Conservation (phyloP, 2,329 filamentous ascomycete genomes). For the Sodiomyces alkalinus region DNA sequence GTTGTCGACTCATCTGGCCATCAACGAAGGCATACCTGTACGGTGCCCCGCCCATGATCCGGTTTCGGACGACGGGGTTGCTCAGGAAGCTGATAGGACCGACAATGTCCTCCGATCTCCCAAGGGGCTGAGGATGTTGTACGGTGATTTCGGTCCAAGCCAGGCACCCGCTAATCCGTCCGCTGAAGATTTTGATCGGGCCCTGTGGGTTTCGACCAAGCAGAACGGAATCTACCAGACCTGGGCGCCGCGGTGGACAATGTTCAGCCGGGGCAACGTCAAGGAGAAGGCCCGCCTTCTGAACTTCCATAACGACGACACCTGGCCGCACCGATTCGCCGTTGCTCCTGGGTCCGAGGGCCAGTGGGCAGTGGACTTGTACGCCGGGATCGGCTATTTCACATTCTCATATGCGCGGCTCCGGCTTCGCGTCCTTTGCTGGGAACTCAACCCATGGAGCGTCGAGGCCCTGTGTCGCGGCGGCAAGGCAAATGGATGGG, state of each 20-base stretch:
- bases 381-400: conserved; percentile 91
- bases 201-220: conserved; percentile 65
- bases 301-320: conserved; percentile 22
- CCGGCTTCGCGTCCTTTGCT: conserved; percentile 64
- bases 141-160: conserved; percentile 57
- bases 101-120: conserved; percentile 66
- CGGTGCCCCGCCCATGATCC: too few species aligned
- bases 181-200: conserved; percentile 40
- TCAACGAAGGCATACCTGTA: conserved; percentile 46
- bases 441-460: conserved; percentile 83
- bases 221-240: conserved; percentile 72
- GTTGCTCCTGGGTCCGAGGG: not conserved
- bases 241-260: conserved; percentile 82
- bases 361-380: conserved; percentile 59
- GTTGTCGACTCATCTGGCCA: conserved; percentile 40
- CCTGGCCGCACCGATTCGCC: conserved; percentile 1
- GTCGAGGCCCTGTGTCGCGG: conserved; percentile 71
- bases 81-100: conserved; percentile 8
- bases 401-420: conserved; percentile 65
- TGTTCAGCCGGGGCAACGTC: conserved; percentile 88
- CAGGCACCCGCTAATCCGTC: conserved; percentile 13
- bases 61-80: not conserved
- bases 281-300: conserved; percentile 74
- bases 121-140: conserved; percentile 49
- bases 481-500: conserved; percentile 54